These are phyloP conservation scores for Ophiostoma triangulosporum DNA, from an alignment of 2,329 filamentous ascomycete genomes.

Conservation along the genomic window DNA sequence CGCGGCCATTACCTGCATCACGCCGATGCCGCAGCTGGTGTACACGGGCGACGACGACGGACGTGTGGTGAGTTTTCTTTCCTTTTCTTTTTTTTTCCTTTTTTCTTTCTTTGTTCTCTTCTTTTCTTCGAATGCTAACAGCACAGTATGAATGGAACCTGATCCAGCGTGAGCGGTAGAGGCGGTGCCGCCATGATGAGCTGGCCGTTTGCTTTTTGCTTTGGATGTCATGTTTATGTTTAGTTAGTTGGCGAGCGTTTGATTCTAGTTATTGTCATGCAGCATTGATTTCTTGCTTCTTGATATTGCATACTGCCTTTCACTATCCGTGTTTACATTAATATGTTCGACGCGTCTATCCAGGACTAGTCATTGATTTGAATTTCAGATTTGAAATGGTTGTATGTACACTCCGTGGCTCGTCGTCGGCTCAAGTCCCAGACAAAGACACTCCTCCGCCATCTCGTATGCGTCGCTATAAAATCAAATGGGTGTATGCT, in stretches of 20 bases:
- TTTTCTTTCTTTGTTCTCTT: conserved; percentile 1
- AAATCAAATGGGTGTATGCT: neutral
- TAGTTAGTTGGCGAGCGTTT: neutral
- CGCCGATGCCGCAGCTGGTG: conserved; percentile 67
- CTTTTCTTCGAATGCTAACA: neutral
- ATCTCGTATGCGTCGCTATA: neutral
- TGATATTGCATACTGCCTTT: no score
- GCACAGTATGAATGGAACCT: conserved; percentile 51
- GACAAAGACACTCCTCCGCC: neutral
- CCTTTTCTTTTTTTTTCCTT: neutral
- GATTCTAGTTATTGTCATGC: no score
- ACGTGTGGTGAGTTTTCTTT: conserved; percentile 54
- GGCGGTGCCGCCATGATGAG: neutral
- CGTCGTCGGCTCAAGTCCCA: neutral
- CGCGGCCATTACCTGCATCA: conserved; percentile 72
- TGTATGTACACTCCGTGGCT: neutral
- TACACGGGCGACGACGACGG: conserved; percentile 94
- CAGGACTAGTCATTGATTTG: no score
- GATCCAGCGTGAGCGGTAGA: conserved; percentile 39
- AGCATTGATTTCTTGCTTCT: no score
- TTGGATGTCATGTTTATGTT: no score
- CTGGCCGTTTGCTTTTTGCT: no score
- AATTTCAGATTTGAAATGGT: no score
- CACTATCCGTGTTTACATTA: no score
- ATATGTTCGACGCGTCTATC: no score